Evolutionary conservation across 352 stramenopile species (phyloP), one percentile per base, ranked within the genome.

Genomic region (Thraustochytrium sp.): DNA sequence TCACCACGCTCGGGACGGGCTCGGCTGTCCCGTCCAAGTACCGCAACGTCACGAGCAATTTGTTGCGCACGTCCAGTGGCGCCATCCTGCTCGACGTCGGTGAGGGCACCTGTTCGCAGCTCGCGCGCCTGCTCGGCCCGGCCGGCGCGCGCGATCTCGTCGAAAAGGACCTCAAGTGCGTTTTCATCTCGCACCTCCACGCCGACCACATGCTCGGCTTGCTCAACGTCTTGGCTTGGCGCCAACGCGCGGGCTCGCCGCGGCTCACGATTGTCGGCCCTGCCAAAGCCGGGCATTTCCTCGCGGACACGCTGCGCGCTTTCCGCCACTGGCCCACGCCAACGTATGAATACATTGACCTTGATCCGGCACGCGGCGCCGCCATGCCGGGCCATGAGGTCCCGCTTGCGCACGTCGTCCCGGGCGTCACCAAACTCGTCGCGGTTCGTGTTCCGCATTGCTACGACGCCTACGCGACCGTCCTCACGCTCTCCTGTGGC

Each of bases 111-210:
- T 86, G 97, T 0, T 95, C 94, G 1, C 96, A 99, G 87, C 83
- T 99, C 34, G 91, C 90, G 16, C 86, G 88, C 29, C 87, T 87
- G 36, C 89, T 86, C 40, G 74, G 74, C 38, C 84, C 26, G 2
- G 37, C 34, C n/a, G 56, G 44, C 56, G 34, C 40, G 11, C 86
- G 88, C 29, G 92, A 92, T 37, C 85, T 94, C 9, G 85, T 88
- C 85, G 84, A 89, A 38, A 85, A 98, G 42, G 91, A 94, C 65
- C 96, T 94, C 76, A 42, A 82, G 23, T 62, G 38, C 31, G 90
- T 98, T 63, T 98, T 94, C 94, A 96, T 99, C 75, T 98, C 94
- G 26, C 96, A 99, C 88, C 97, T 96, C 65, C 96, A 99, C 86
- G 95, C 96, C 0, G 96, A 99, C 86, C 96, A 99, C 80, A 94